Evolutionary conservation across 1,139 yeast species (phyloP), one percentile per base, ranked within the genome.

Genomic region (Candida labiduridarum): DNA sequence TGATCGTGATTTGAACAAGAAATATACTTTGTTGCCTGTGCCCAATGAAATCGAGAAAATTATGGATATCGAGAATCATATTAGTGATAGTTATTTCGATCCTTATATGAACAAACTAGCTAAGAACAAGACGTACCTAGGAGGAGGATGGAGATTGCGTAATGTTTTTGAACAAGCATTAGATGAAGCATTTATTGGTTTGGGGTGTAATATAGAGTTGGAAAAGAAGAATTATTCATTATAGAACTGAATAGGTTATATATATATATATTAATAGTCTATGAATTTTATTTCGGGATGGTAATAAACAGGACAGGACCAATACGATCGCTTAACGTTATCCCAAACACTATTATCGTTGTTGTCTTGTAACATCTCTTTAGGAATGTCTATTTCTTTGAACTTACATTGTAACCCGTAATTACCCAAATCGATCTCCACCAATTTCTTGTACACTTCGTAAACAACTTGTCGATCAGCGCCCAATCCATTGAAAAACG

Each of bases 401-500:
- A 76, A 90, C 11, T 71, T 65, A 52, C 89, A 83, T 39, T 72
- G 61, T 60, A 92, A 71, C 2, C 98, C 98, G 63, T 87, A 91
- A 59, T 87, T 89, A 46, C 75, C 75, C 59, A 92, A 75, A 64
- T 92, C 98, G 51, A 90, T 69, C 58, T 85, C 89, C 6, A 89
- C 96, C 54, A 92, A 84, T 59, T 83, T 80, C 63, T 83, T 85
- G 72, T 92, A 92, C 12, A 92, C 97, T 61, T 92, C 97, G 66
- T 92, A 92, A 52, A 92, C 82, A 10, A 91, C 81, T 63, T 87
- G 84, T 61, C 97, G 78, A 61, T 92, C 98, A 6, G 97, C 98
- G n/a, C 98, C 98, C 36, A 92, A 76, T 0, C 98, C 98, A 61
- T 92, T 92, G 75, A 92, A 92, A 65, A 90, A 92, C 1, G 96